Evolutionary conservation across 2,329 filamentous ascomycete species (phyloP), one percentile per base, ranked within the genome.

Genomic region (Cladosporium sp.): DNA sequence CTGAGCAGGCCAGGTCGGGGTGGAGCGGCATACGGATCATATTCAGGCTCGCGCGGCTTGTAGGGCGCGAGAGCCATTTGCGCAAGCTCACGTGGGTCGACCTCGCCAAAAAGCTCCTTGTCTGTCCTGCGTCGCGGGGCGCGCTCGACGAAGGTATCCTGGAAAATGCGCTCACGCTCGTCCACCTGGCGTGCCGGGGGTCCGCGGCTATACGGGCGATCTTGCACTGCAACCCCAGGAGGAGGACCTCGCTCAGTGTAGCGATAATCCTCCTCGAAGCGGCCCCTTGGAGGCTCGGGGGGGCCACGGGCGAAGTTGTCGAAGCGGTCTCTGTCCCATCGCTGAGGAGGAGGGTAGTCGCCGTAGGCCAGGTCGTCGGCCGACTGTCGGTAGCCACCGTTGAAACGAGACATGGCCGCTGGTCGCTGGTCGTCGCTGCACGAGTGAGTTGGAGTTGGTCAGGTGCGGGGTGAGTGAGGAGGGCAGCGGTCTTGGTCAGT

Each of bases 1-100:
- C 93, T 87, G 60, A 95, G 74, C 69, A 93, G 84, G 33, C 83
- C 83, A 2, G 92, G 93, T 55, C 90, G 85, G 37, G 84, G 83
- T 55, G 81, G 80, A 52, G 82, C 79, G 65, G 83, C 82, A 35
- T 71, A 67, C 8, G 53, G 63, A 16, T 37, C 67, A 66, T 68
- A 88, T 76, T 53, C 85, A 81, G 49, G 60, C 66, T 85, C 84
- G 62, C 84, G 82, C 1, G 57, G 57, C 66, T 87, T 86, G 70
- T 84, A 86, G 62, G 86, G 84, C 66, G 80, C 84, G 69, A 88
- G 77, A 7, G 85, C 82, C 65, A 82, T 83, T 31, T 83, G 80
- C 66, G 80, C 80, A 52, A 82, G 69, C 66, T 83, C 81, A 67
- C 76, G 79, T 29, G 77, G 81, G 69, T 76, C 79, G 14, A 79